Evolutionary conservation across 106 monocot species (phyloP).

Genomic region (Xerophyta viscosa): DNA sequence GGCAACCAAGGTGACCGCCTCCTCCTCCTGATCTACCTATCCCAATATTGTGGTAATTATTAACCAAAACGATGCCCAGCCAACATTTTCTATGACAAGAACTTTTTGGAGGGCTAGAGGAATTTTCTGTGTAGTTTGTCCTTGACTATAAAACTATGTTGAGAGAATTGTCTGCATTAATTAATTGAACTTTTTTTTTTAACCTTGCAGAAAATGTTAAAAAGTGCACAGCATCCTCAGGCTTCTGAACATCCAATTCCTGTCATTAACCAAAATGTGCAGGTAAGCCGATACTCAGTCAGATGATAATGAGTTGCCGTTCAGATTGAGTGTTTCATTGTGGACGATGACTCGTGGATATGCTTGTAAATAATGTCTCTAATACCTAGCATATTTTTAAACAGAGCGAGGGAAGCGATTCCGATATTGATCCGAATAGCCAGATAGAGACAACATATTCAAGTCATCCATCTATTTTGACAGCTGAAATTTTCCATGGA

Average conservation of each 20-base stretch:
- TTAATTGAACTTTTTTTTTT: not conserved
- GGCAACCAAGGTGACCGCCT: conserved; percentile 36
- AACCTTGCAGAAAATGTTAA: conserved; percentile 2
- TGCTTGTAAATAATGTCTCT: not conserved
- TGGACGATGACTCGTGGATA: not conserved
- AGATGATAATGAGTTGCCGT: too few species aligned
- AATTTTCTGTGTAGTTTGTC: too few species aligned
- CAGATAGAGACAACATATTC: not conserved
- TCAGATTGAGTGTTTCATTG: too few species aligned
- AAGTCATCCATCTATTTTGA: not conserved
- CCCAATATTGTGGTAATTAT: too few species aligned
- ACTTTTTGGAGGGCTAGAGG: not conserved
- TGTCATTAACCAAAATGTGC: conserved; percentile 1
- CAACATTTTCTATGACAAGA: not conserved
- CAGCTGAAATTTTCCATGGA: not conserved
- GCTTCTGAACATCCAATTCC: not conserved
- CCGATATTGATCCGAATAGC: not conserved
- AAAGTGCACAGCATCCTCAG: not conserved
- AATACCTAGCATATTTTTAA: not conserved
- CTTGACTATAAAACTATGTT: not conserved
- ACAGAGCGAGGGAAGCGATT: not conserved
- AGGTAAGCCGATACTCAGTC: conserved; percentile 1
- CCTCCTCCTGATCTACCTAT: too few species aligned
- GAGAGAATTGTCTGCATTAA: not conserved
- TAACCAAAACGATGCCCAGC: too few species aligned